Evolutionary conservation across 2,329 filamentous ascomycete genomes (phyloP).

Genomic region (Neonectria punicea): DNA sequence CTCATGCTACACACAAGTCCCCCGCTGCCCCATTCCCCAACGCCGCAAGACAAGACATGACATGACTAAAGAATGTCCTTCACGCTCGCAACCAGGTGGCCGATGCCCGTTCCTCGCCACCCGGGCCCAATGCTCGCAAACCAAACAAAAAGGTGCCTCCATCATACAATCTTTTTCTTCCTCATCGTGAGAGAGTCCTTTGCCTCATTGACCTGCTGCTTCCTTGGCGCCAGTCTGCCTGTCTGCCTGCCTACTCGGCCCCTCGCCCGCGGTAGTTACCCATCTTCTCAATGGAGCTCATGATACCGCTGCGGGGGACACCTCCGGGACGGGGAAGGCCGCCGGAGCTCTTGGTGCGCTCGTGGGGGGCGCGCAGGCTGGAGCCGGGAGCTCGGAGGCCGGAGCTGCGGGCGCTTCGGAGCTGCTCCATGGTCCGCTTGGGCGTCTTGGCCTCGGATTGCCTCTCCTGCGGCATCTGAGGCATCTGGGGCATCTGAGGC

Average conservation of each 20-base stretch:
- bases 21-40: conserved; percentile 9
- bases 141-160: conserved; percentile 21
- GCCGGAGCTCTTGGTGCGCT: conserved; percentile 57
- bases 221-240: neutral
- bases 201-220: conserved; percentile 22
- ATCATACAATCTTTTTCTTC: conserved; percentile 41
- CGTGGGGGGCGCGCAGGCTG: conserved; percentile 55
- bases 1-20: conserved; percentile 9
- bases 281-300: conserved; percentile 91
- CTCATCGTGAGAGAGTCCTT: conserved; percentile 40
- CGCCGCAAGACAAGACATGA: conserved; percentile 19
- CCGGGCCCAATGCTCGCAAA: conserved; percentile 33
- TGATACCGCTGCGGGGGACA: conserved; percentile 72
- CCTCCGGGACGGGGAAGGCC: conserved; percentile 62
- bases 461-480: conserved; percentile 35
- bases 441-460: conserved; percentile 48
- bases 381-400: conserved; percentile 71
- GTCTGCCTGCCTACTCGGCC: conserved; percentile 36
- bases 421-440: conserved; percentile 43
- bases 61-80: conserved; percentile 22
- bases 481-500: conserved; percentile 37
- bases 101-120: conserved; percentile 11
- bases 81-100: conserved; percentile 28
- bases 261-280: conserved; percentile 67
- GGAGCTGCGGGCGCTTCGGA: conserved; percentile 62